phyloP scores from a whole-genome alignment of 2,329 filamentous ascomycete genomes.

The Volutella citrinella region DNA sequence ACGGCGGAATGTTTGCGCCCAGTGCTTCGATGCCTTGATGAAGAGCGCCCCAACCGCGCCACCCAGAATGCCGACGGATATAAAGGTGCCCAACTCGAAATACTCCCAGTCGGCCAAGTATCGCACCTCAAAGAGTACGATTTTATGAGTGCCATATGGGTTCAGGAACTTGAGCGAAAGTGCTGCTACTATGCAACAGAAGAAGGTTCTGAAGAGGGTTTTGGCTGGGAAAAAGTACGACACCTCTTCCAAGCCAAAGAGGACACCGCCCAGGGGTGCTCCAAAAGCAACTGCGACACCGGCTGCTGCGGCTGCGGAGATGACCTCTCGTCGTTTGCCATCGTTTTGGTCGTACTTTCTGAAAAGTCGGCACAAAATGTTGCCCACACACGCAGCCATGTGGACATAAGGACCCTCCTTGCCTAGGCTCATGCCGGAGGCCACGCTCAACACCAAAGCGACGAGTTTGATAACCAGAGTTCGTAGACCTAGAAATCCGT shows the following conservation, averaged over 20 bases:
- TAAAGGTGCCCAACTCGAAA: conserved; percentile 84
- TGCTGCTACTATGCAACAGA: conserved; percentile 93
- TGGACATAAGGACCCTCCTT: conserved; percentile 98
- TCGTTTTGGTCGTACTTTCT: conserved; percentile 92
- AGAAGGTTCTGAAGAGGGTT: conserved; percentile 95
- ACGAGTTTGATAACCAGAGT: conserved; percentile 83
- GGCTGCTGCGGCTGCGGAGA: conserved; percentile 89
- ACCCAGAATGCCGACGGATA: conserved; percentile 81
- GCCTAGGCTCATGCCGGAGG: conserved; percentile 87
- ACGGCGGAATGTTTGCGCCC: conserved; percentile 85
- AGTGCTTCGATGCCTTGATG: conserved; percentile 90
- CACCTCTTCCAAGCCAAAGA: conserved; percentile 94
- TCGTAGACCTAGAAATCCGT: conserved; percentile 87
- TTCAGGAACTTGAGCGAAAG: conserved; percentile 92
- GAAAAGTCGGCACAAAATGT: conserved; percentile 92
- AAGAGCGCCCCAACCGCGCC: conserved; percentile 86
- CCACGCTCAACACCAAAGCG: conserved; percentile 81
- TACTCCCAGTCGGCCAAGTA: conserved; percentile 90
- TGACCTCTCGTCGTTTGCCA: conserved; percentile 85
- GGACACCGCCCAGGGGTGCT: conserved; percentile 78
- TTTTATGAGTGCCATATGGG: conserved; percentile 93
- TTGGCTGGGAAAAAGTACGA: conserved; percentile 97
- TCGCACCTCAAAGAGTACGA: conserved; percentile 92
- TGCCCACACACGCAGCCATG: conserved; percentile 91
- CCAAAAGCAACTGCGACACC: conserved; percentile 95